These are phyloP conservation scores for Pestalotiopsis sp. DNA, from an alignment of 2,329 filamentous ascomycete species.

Conservation along the genomic window DNA sequence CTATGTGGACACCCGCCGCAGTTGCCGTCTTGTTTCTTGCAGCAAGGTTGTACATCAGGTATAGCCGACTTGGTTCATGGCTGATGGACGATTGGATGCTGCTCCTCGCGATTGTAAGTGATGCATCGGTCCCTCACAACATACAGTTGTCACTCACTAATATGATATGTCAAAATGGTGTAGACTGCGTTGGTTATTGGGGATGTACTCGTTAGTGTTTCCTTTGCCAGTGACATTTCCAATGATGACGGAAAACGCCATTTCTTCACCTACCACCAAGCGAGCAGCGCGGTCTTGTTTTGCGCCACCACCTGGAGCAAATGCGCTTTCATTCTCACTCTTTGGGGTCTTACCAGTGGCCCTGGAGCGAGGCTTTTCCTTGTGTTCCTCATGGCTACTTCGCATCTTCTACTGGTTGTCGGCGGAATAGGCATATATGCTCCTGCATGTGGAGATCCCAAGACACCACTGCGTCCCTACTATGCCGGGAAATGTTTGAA, in stretches of 20 bases:
- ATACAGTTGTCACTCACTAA: background rate
- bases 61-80: background rate
- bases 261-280: conserved; percentile 6
- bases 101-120: background rate
- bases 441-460: conserved; percentile 5
- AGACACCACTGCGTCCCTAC: background rate
- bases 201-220: background rate
- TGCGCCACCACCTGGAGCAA: conserved; percentile 34
- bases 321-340: conserved; percentile 34
- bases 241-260: conserved; percentile 1
- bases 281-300: conserved; percentile 3
- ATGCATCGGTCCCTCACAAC: background rate
- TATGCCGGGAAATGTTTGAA: background rate
- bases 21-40: conserved; percentile 4
- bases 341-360: conserved; percentile 22
- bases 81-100: conserved; percentile 4
- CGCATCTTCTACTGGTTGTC: background rate
- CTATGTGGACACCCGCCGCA: background rate
- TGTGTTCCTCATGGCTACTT: background rate
- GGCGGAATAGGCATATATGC: background rate
- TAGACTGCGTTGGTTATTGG: background rate
- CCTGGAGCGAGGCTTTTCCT: background rate
- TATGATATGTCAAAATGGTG: background rate
- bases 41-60: background rate
- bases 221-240: background rate